Evolutionary conservation across 176 grass and related monocot species (phyloP), one percentile per base, ranked within the genome.

Genomic region (Lolium perenne): DNA sequence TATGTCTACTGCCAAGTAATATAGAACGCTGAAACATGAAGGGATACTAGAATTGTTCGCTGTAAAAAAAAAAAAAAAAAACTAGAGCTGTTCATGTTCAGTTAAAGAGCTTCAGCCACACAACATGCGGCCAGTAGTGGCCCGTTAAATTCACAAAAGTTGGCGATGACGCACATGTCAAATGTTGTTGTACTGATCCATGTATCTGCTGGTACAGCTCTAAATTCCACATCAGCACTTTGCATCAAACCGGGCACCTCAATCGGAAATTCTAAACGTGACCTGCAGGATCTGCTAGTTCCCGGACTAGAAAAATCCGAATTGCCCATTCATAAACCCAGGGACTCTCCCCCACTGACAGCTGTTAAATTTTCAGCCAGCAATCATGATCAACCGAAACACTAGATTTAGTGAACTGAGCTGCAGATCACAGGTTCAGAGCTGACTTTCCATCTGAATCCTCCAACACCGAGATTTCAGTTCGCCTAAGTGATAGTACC

Each of bases 21-120:
- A 85, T 58, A 77, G 40, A 47, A 38, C 7, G 1, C 40, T 59
- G 22, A 74, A 59, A 65, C 57, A 80, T 66, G 14, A 87, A 74
- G 6, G 9, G 4, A 41, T 47, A 16, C 10, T 5, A 78, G 10
- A 74, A 54, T 63, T 16, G 32, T 15, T 18, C 12, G 2, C 25
- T 6, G 13, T 45, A 83, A 86, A 83, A 1, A 11, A 8, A 35
- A 35, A 29, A 29, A 29, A 35, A 35, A 3, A 35, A 35, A 35
- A 35, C 11, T 12, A 77, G 9, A 64, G 20, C 26, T 14, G 8
- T 23, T 4, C 73, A 20, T 20, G 70, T 74, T 63, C 64, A 66
- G 43, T 68, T 57, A 47, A 55, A 72, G 32, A 72, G 79, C 23
- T n/a, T 26, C 51, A 60, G 51, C 26, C 18, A 70, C 54, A 26